These are phyloP conservation scores for Asterochloris erici DNA, from an alignment of 139 green algal genomes.

Conservation along the genomic window DNA sequence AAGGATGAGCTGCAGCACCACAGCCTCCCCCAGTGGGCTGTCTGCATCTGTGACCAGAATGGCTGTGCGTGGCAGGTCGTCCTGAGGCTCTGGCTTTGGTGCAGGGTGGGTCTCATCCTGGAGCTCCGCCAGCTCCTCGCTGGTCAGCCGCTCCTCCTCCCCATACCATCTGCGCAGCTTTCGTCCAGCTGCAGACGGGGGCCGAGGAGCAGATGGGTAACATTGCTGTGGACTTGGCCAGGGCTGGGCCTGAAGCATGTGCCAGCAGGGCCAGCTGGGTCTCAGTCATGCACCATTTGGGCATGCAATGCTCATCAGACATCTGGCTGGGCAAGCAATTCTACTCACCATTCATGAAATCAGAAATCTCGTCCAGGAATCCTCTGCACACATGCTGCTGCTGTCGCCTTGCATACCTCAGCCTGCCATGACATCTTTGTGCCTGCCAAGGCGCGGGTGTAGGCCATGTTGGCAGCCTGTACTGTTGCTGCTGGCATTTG, in stretches of 20 bases:
- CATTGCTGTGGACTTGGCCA: neutral
- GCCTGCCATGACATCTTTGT: too few species aligned
- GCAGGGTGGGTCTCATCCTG: neutral
- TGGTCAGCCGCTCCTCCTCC: constrained; percentile 20
- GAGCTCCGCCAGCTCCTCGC: constrained; percentile 16
- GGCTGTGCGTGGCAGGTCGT: constrained; percentile 6
- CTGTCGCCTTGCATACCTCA: too few species aligned
- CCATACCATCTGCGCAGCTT: constrained; percentile 55
- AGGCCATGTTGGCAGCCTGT: too few species aligned
- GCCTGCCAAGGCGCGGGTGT: too few species aligned
- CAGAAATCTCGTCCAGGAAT: constrained; percentile 33
- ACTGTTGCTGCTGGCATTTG: too few species aligned
- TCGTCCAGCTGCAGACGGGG: constrained; percentile 23
- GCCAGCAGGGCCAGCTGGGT: neutral
- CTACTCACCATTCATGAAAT: constrained; percentile 29
- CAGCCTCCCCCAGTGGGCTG: constrained; percentile 46
- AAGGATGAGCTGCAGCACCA: constrained; percentile 69
- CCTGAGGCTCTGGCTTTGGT: constrained; percentile 1
- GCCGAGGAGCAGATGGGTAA: neutral
- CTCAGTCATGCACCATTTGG: neutral
- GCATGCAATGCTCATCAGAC: too few species aligned
- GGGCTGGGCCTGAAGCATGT: neutral
- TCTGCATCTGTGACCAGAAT: constrained; percentile 66
- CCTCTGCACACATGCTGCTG: neutral
- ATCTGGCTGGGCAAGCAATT: neutral